Base-by-base conservation (phyloP, 1,139 yeast genomes). In the Kurtzmaniella quercitrusa region DNA sequence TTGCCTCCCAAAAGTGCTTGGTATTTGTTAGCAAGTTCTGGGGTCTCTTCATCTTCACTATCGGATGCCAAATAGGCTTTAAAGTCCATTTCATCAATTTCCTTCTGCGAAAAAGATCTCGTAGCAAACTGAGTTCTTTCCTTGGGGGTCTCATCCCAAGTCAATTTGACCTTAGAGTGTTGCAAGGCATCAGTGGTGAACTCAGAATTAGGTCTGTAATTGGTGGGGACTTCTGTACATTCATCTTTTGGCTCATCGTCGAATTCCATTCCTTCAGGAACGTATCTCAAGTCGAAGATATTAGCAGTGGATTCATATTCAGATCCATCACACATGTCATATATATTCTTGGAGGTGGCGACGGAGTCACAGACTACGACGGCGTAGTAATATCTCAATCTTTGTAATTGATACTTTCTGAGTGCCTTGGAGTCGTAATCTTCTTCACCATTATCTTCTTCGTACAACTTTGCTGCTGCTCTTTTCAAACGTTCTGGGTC, bases 71-170 rank as follows among this genome's bases (percentile, higher is more conserved):
- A 70, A 56, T 94, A 94, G 1, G 98, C 97, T 58, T 89, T 83
- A 68, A 91, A 85, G 62, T 94, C 98, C 94, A 91, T 89, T 42
- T 91, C 97, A 53, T 93, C 98, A 42, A 91, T 75, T 59, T 94
- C 98, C 60, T 85, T 83, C 58, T 88, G 95, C 41, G 90, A 81
- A 58, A 94, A 91, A 14, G 91, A 90, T 53, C 84, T 81, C 15
- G 86, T 77, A 1, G 96, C 80, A 44, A 91, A 64, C 46, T 86
- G 82, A n/a, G 81, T 64, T 60, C 98, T 79, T 57, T 90, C 97
- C 48, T 81, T 84, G 3, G 98, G 98, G 0, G 98, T 94, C 65
- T 93, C 98, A 63, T 94, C 99, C 98, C 98, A 91, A 0, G 97
- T 90, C 51, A 91, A 73, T 59, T 88, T 88, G 40, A 91, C 97